Evolutionary conservation across 1,284 basidiomycete genomes (phyloP).

Genomic region (Cutaneotrichosporon cutaneum): DNA sequence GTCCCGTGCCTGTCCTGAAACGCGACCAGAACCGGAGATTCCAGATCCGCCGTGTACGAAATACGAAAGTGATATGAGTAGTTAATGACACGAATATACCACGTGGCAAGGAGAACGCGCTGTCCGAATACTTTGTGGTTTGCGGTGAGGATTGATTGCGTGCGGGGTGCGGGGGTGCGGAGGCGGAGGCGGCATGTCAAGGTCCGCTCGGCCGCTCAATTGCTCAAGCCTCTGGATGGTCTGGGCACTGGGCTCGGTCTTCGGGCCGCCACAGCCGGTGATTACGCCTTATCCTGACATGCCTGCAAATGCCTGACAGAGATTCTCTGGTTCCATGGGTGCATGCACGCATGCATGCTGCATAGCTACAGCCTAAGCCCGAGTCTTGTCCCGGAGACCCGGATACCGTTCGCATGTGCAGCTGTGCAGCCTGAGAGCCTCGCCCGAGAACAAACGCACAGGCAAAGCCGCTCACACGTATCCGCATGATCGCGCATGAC

Average conservation of each 20-base stretch:
- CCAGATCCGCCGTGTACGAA: neutral
- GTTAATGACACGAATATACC: neutral
- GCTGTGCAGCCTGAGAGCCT: too few species aligned
- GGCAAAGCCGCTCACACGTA: too few species aligned
- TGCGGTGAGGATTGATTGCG: neutral
- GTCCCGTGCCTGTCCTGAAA: neutral
- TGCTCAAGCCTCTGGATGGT: neutral
- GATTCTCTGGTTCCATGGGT: too few species aligned
- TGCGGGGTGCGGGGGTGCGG: neutral
- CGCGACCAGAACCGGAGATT: neutral
- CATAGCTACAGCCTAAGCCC: too few species aligned
- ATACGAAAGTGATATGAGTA: neutral
- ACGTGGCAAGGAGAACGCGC: neutral
- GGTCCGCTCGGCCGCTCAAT: neutral
- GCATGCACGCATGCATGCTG: too few species aligned
- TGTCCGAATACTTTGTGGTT: neutral
- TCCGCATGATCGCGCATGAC: too few species aligned
- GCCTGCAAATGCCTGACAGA: too few species aligned
- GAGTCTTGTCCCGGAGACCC: too few species aligned
- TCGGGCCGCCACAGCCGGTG: neutral
- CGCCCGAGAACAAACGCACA: too few species aligned
- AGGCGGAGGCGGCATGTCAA: neutral
- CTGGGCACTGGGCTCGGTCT: too few species aligned
- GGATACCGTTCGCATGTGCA: too few species aligned
- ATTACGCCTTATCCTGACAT: neutral